Evolutionary conservation across 495 filamentous ascomycete genomes (phyloP).

Genomic region (Penicillium cataractarum): DNA sequence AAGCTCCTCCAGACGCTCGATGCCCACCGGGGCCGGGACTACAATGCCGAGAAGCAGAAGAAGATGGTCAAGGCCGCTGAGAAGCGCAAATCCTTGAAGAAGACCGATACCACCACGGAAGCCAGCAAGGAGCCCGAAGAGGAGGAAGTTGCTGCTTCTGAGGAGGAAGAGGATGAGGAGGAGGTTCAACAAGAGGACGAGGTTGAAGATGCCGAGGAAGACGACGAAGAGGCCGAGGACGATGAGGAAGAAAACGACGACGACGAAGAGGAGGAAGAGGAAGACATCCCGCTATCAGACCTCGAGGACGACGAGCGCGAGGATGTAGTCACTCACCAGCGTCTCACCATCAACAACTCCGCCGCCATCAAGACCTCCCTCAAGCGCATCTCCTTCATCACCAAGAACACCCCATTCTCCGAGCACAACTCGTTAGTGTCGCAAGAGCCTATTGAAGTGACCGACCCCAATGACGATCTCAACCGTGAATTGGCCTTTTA

Average conservation of each 20-base stretch:
- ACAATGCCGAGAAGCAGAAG: slow-evolving; percentile 68
- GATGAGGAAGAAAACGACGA: slow-evolving; percentile 44
- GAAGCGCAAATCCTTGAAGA: slow-evolving; percentile 55
- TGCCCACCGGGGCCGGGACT: slow-evolving; percentile 67
- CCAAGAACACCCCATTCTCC: slow-evolving; percentile 62
- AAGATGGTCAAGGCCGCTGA: slow-evolving; percentile 57
- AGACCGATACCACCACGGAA: slow-evolving; percentile 37
- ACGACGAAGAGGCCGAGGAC: slow-evolving; percentile 37
- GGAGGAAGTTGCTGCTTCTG: slow-evolving; percentile 26
- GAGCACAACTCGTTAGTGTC: slow-evolving; percentile 64
- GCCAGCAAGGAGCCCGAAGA: slow-evolving; percentile 38
- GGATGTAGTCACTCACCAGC: slow-evolving; percentile 84
- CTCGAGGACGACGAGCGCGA: slow-evolving; percentile 80
- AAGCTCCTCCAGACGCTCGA: slow-evolving; percentile 68
- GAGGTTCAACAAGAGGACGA: slow-evolving; percentile 34
- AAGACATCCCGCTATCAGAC: slow-evolving; percentile 84
- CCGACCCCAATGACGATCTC: slow-evolving; percentile 83
- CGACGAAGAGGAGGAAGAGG: slow-evolving; percentile 49
- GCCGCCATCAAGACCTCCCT: slow-evolving; percentile 76
- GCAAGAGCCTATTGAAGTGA: slow-evolving; percentile 54
- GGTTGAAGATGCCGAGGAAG: slow-evolving; percentile 23
- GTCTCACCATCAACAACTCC: slow-evolving; percentile 97
- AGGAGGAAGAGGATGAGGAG: slow-evolving; percentile 33
- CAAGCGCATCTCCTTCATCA: slow-evolving; percentile 73
- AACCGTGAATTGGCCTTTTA: slow-evolving; percentile 92